These are phyloP conservation scores for Leccinum aurantiacum DNA, from an alignment of 768 basidiomycete species.

Conservation along the genomic window DNA sequence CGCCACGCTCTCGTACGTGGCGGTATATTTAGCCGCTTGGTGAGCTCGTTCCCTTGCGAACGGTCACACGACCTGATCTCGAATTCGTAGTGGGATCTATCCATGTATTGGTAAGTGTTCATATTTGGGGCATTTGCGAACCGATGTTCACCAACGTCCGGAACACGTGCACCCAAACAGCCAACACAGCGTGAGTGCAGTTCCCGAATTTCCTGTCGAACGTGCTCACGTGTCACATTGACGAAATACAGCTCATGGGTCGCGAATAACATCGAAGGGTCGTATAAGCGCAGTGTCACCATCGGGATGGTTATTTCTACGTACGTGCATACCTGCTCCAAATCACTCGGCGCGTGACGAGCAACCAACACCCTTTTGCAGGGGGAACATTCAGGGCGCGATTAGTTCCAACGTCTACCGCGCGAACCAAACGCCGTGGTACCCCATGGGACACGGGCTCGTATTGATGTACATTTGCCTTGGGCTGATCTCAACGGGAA, in stretches of 20 bases:
- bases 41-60: conserved; percentile 29
- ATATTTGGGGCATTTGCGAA: neutral
- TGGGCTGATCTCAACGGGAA: conserved; percentile 50
- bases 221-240: conserved; percentile 1
- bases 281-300: conserved; percentile 72
- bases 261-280: conserved; percentile 72
- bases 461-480: conserved; percentile 73
- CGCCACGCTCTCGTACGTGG: conserved; percentile 68
- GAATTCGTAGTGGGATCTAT: conserved; percentile 59
- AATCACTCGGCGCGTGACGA: neutral
- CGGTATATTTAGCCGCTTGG: conserved; percentile 70
- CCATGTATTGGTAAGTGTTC: conserved; percentile 61
- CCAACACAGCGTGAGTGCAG: conserved; percentile 54
- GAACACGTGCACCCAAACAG: conserved; percentile 31
- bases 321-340: conserved; percentile 35
- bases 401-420: conserved; percentile 80
- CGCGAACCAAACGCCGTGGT: conserved; percentile 65
- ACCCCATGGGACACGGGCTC: conserved; percentile 57
- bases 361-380: conserved; percentile 23
- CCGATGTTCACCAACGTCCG: neutral
- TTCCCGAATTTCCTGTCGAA: neutral
- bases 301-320: conserved; percentile 69
- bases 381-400: conserved; percentile 75
- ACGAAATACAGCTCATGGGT: conserved; percentile 44
- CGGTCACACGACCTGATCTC: neutral